Base-by-base conservation (phyloP, 805 yeast genomes). In the Suhomyces pyralidae region DNA sequence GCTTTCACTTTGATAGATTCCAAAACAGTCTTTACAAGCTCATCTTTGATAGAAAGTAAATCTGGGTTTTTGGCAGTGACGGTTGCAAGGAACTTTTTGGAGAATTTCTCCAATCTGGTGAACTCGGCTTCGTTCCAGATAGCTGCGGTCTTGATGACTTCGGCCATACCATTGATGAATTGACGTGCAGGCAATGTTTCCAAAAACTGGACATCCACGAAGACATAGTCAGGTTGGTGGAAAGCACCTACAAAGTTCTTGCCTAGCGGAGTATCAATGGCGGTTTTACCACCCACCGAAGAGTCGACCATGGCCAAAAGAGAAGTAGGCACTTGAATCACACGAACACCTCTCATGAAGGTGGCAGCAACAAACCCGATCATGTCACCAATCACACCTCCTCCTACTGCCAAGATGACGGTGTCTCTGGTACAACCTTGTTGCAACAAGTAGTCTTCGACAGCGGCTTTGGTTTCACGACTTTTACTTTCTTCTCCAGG, bases 351-450 rank as follows among this genome's bases (percentile, higher is more conserved):
- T 67, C 99, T 82, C 99, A 94, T 94, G 69, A 94, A 94, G 2
- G 99, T 94, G 30, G 99, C 93, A n/a, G 99, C 99, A 42, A 94
- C 98, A 67, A 84, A 94, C 3, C 99, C 99, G 59, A 93, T 89
- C 99, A 94, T 93, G 67, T 94, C 99, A 55, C 99, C 99, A 69
- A 94, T 93, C 49, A 94, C 96, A 61, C 99, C 99, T 59, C 99
- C 99, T 56, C 99, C 99, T 54, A 94, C 83, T 7, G 99, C 99
- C 46, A 94, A 73, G 52, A 94, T 84, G 24, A 94, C 90, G 2
- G 98, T 91, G 68, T 94, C 99, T 71, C 99, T 83, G 14, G 98
- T 94, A 70, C 99, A 94, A 24, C 96, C 96, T 64, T 90, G 73
- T 5, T 71, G 63, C 56, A 94, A 79, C 63, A 94, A 74, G 70